phyloP scores from a whole-genome alignment of 2,329 filamentous ascomycete species.

The Paraphoma sp. region DNA sequence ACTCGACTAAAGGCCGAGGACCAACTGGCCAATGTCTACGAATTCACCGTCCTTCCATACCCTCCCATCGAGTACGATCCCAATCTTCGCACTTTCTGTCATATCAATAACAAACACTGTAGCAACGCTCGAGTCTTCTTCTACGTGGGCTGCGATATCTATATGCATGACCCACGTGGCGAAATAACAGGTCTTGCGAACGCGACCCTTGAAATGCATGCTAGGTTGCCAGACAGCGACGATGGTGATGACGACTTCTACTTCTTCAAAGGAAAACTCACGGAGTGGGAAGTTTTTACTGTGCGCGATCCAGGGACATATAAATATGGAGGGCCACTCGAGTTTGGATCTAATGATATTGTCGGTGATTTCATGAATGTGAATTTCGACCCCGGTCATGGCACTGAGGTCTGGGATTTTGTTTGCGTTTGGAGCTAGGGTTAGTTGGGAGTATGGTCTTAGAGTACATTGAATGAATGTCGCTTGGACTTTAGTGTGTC shows the following conservation, averaged over 20 bases:
- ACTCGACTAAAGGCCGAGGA: background rate
- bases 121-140: background rate
- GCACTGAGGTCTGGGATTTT: background rate
- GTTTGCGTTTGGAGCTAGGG: too few species aligned
- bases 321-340: background rate
- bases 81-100: background rate
- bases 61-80: background rate
- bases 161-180: background rate
- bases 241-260: background rate
- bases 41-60: background rate
- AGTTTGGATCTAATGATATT: background rate
- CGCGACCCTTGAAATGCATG: background rate
- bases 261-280: background rate
- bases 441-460: too few species aligned
- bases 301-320: background rate
- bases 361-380: background rate
- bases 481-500: too few species aligned
- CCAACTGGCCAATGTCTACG: background rate
- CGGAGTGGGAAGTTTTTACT: background rate
- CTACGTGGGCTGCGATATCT: background rate
- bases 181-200: background rate
- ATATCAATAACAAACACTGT: background rate
- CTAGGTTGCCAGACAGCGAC: background rate
- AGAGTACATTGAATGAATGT: too few species aligned
- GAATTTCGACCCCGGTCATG: background rate